Evolutionary conservation across 805 yeast genomes (phyloP).

Genomic region (Clavispora asparagi): DNA sequence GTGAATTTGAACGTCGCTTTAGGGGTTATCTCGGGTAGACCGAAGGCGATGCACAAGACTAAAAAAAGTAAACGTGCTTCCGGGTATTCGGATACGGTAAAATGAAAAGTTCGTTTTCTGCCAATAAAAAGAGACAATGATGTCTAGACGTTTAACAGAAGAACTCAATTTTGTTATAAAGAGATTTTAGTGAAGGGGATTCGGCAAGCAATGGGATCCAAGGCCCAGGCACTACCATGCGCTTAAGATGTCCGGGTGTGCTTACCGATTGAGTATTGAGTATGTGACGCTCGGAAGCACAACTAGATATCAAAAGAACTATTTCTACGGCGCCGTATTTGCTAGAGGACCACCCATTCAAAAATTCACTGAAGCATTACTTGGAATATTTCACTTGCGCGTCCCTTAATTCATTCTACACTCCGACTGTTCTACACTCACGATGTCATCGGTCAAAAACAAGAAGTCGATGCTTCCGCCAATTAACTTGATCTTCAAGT

Average conservation of each 20-base stretch:
- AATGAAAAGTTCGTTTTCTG: too few species aligned
- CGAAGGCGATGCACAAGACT: background rate
- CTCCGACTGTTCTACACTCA: background rate
- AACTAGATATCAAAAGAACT: background rate
- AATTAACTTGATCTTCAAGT: conserved; percentile 83
- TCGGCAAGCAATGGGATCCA: background rate
- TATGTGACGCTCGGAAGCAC: background rate
- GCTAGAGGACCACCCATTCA: too few species aligned
- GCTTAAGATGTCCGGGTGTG: background rate
- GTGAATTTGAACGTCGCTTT: background rate
- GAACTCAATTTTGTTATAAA: background rate
- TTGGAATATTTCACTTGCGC: too few species aligned
- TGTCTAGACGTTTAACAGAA: background rate
- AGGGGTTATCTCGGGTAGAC: background rate
- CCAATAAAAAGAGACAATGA: too few species aligned
- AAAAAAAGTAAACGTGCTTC: background rate
- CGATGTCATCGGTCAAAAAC: conserved; percentile 14
- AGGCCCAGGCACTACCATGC: background rate
- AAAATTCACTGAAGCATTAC: too few species aligned
- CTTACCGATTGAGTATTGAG: background rate
- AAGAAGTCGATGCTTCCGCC: conserved; percentile 68
- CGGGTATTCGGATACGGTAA: too few species aligned
- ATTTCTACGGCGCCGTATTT: background rate
- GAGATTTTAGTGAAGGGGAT: background rate
- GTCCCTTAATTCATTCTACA: too few species aligned